A percentile compares a stretch with the other conserved stretches of the same genome.
These are phyloP conservation scores for Cenococcum geophilum DNA, from an alignment of 495 filamentous ascomycete species.

Conservation along the genomic window DNA sequence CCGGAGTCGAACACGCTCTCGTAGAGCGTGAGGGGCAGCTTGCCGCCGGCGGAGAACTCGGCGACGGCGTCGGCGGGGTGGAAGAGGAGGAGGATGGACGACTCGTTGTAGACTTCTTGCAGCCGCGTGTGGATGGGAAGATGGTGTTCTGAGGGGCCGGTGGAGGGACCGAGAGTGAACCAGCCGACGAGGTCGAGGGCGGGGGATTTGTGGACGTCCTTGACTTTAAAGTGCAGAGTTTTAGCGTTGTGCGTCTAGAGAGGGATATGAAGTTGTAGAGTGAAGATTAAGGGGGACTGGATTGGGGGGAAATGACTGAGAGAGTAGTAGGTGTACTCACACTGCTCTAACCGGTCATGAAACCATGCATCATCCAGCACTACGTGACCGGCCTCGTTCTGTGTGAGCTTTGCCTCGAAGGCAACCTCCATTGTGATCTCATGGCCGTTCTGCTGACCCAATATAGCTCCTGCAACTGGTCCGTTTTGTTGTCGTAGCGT, in stretches of 20 bases:
- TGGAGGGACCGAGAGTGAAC: conserved; percentile 75
- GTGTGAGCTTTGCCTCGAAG: conserved; percentile 65
- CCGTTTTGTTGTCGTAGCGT: conserved; percentile 65
- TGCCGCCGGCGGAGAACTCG: conserved; percentile 54
- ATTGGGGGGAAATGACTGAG: neutral
- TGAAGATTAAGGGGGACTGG: neutral
- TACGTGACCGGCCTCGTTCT: conserved; percentile 46
- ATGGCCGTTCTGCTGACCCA: conserved; percentile 86
- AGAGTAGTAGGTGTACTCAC: conserved; percentile 44
- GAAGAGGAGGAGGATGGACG: conserved; percentile 79
- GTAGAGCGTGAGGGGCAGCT: conserved; percentile 84
- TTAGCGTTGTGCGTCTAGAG: neutral
- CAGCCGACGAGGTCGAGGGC: conserved; percentile 86
- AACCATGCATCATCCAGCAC: conserved; percentile 69
- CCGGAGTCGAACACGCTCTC: conserved; percentile 72
- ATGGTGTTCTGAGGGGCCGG: conserved; percentile 60
- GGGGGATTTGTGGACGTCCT: conserved; percentile 78
- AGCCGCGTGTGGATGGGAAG: conserved; percentile 73
- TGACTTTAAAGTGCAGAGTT: conserved; percentile 49
- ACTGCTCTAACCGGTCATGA: conserved; percentile 70
- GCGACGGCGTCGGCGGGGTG: conserved; percentile 56
- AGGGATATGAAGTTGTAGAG: too few species aligned
- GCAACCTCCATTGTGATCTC: conserved; percentile 88
- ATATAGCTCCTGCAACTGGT: conserved; percentile 75
- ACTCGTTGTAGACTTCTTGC: conserved; percentile 70